These are phyloP conservation scores for Mytilinidion resinicola DNA, from an alignment of 495 filamentous ascomycete species.

Conservation along the genomic window DNA sequence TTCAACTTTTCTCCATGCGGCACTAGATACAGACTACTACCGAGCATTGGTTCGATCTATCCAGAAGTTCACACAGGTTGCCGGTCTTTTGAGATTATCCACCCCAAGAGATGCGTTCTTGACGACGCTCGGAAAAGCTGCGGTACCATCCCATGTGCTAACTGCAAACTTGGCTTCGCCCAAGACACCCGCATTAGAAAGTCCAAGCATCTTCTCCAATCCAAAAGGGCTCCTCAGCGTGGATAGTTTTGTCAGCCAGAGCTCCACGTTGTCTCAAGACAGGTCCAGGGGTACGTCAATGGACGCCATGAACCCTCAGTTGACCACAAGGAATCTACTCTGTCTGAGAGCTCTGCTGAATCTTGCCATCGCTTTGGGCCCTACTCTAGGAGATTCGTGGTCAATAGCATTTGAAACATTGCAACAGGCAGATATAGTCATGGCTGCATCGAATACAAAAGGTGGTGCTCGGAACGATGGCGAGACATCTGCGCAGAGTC, in stretches of 20 bases:
- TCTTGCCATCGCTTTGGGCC: constrained; percentile 87
- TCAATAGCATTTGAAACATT: constrained; percentile 84
- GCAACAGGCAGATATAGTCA: constrained; percentile 80
- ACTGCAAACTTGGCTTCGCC: constrained; percentile 50
- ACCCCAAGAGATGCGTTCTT: constrained; percentile 92
- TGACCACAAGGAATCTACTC: constrained; percentile 83
- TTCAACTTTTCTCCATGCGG: constrained; percentile 88
- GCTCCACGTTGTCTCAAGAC: constrained; percentile 41
- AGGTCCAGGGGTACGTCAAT: constrained; percentile 48
- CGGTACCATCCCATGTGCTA: constrained; percentile 71
- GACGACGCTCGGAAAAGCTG: constrained; percentile 86
- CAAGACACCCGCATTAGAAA: constrained; percentile 44
- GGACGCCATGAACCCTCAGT: constrained; percentile 46
- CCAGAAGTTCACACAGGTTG: constrained; percentile 92
- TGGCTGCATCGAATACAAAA: constrained; percentile 49
- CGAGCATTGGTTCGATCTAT: constrained; percentile 88
- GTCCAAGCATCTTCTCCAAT: constrained; percentile 51
- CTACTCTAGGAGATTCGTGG: constrained; percentile 79
- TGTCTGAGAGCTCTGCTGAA: constrained; percentile 88
- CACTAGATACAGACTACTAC: constrained; percentile 90
- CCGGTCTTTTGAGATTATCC: constrained; percentile 72
- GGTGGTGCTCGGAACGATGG: constrained; percentile 8
- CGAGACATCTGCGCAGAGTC: constrained; percentile 51
- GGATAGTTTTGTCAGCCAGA: constrained; percentile 52
- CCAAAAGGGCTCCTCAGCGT: constrained; percentile 59